Base-by-base conservation (phyloP, 1,284 basidiomycete genomes). In the Sporisorium sorghi region DNA sequence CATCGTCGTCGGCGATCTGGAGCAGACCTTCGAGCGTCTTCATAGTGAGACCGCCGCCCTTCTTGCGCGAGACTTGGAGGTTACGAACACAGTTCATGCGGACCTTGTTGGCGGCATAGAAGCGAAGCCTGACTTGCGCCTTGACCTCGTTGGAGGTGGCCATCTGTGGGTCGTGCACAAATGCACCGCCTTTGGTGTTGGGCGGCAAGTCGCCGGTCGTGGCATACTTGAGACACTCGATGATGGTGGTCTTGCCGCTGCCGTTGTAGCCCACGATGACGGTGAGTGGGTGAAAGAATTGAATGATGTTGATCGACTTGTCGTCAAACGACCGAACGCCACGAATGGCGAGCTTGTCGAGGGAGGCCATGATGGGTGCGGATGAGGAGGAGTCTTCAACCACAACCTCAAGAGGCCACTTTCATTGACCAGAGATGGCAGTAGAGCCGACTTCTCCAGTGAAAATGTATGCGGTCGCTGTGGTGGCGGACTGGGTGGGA, bases 181-280 rank as follows among this genome's bases (percentile, higher is more conserved):
- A 99, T 0, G 97, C 97, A 30, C 97, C 97, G 28, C 96, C 96
- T 75, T 96, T 94, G 32, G 95, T 94, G 84, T 97, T 97, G 0
- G 97, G 94, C 0, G 97, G 97, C 77, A 99, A 90, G 85, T 99
- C 95, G 33, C 97, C 97, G 0, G 97, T 99, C 0, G 96, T 97
- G 5, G 94, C 94, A 85, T 99, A 99, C 87, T 99, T 99, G 83
- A 99, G 89, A 86, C 96, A 99, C 87, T 99, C 97, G 85, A 99
- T 99, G 84, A 99, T 93, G 1, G 96, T 99, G 19, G 97, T 99
- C 87, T 99, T 99, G 53, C 97, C 97, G 77, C 93, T 95, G 15
- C 97, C 97, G 86, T 99, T 99, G 87, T 96, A 93, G 6, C 97
- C 97, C 9, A 99, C 95, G 75, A 99, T 99, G 83, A 99, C 95